phyloP scores from a whole-genome alignment of 2,329 filamentous ascomycete genomes.

The Paracoccidioides brasiliensis region DNA sequence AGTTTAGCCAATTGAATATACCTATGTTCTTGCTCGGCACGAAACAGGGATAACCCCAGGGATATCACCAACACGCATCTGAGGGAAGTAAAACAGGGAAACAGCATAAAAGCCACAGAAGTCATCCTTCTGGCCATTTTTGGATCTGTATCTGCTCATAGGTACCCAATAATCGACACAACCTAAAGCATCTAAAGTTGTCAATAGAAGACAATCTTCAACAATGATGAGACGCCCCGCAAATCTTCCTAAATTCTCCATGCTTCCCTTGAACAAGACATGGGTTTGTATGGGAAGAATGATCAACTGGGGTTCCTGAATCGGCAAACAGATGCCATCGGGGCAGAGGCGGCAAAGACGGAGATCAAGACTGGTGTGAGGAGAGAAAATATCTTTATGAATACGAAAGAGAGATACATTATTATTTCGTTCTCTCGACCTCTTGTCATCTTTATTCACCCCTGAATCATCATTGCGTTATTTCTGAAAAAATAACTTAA shows the following conservation, averaged over 20 bases:
- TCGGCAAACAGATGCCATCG: constrained; percentile 43
- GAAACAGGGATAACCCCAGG: no score
- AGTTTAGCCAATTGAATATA: no score
- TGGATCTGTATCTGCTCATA: no score
- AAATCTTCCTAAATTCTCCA: constrained; percentile 9
- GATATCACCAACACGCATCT: no score
- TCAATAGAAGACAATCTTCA: neutral
- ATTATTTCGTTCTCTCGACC: neutral
- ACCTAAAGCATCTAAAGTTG: neutral
- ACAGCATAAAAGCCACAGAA: no score
- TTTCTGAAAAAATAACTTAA: neutral
- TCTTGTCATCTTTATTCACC: neutral
- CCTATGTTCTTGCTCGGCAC: no score
- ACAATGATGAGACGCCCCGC: constrained; percentile 8
- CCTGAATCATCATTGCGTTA: neutral
- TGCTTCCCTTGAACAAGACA: constrained; percentile 14
- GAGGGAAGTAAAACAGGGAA: no score
- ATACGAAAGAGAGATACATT: neutral
- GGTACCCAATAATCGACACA: no score
- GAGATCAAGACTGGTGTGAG: constrained; percentile 44
- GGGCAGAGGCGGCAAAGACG: constrained; percentile 36
- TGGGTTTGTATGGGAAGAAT: constrained; percentile 42
- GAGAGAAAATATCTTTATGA: constrained; percentile 7
- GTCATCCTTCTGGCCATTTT: no score
- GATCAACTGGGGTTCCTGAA: constrained; percentile 51